phyloP scores from a whole-genome alignment of 2,329 filamentous ascomycete genomes.

The Trichoderma sp. region DNA sequence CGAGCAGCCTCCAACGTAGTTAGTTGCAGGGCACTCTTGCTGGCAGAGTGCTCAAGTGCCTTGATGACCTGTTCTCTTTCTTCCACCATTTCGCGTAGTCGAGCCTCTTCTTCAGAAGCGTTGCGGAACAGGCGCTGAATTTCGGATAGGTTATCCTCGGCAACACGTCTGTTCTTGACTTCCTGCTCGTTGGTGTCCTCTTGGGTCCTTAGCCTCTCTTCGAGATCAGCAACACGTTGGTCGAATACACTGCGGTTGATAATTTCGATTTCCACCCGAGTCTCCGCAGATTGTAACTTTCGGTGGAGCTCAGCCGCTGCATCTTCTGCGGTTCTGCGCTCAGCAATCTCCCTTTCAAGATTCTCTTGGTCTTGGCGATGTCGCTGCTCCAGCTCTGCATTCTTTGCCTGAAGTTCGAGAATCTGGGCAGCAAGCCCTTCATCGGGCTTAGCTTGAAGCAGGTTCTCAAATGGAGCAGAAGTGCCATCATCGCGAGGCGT shows the following conservation, averaged over 20 bases:
- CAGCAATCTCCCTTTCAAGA: constrained; percentile 47
- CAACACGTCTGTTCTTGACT: constrained; percentile 58
- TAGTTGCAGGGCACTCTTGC: constrained; percentile 58
- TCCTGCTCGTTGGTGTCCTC: constrained; percentile 65
- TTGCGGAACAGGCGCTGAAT: constrained; percentile 67
- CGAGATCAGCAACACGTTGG: constrained; percentile 64
- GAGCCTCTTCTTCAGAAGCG: constrained; percentile 69
- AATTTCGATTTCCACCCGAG: constrained; percentile 58
- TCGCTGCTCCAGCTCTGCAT: constrained; percentile 58
- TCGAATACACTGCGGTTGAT: constrained; percentile 58
- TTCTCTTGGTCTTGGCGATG: constrained; percentile 47
- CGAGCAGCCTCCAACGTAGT: constrained; percentile 68
- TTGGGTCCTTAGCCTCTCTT: constrained; percentile 63
- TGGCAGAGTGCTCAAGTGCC: constrained; percentile 53
- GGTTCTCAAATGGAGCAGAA: not conserved
- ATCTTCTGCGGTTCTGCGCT: constrained; percentile 53
- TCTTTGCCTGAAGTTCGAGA: constrained; percentile 57
- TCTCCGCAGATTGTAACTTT: constrained; percentile 56
- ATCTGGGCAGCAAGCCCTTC: constrained; percentile 53
- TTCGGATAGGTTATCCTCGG: constrained; percentile 70
- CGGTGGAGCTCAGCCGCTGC: constrained; percentile 51
- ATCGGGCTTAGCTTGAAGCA: constrained; percentile 40
- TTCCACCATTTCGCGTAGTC: constrained; percentile 63
- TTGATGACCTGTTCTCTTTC: constrained; percentile 68
- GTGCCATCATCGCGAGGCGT: not conserved